Base-by-base conservation (phyloP, 1,284 basidiomycete genomes). In the Trichosporon asahii region DNA sequence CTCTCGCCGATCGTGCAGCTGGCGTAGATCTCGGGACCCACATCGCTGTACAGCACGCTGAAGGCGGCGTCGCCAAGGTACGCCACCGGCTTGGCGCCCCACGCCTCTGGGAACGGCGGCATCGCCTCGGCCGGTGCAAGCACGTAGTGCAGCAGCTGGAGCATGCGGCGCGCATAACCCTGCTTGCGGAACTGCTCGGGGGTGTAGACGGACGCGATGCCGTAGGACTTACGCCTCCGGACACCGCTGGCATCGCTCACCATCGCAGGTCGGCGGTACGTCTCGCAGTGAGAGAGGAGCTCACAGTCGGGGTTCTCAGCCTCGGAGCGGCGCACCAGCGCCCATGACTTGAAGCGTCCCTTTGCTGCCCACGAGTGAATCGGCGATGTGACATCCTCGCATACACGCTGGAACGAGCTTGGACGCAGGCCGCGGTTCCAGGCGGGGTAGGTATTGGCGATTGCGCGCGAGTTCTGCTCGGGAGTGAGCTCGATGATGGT, bases 161-260 rank as follows among this genome's bases (percentile, higher is more conserved):
- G 71, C 46, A 81, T 63, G 69, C 77, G 78, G 21, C 73, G 75
- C 1, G 79, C 79, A 67, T 78, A 80, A 0, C 80, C 79, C 12
- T 76, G 73, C 2, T 72, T 75, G n/a, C 73, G 75, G 65, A 77
- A 73, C 21, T 72, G 18, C 1, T 61, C 49, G 0, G 78, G 77
- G 0, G 79, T 80, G 29, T 77, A 75, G 1, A 82, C 80, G 0
- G 76, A 77, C 1, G 73, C 73, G 25, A 82, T 75, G n/a, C 57
- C 77, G 68, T 82, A 82, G 21, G 74, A 64, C 7, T 66, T 65
- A 0, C 3, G 27, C 57, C 29, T 9, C 29, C 5, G 15, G 15
- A 31, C 57, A 2, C 57, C 27, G 57, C 29, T 23, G 11, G 27
- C 6, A 2, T 14, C 57, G 5, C 57, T 23, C 14, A 61, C 15